Evolutionary conservation across 108 stramenopile genomes (phyloP), one percentile per base, ranked within the genome.

Genomic region (Pseudonitzschia delicatissima): DNA sequence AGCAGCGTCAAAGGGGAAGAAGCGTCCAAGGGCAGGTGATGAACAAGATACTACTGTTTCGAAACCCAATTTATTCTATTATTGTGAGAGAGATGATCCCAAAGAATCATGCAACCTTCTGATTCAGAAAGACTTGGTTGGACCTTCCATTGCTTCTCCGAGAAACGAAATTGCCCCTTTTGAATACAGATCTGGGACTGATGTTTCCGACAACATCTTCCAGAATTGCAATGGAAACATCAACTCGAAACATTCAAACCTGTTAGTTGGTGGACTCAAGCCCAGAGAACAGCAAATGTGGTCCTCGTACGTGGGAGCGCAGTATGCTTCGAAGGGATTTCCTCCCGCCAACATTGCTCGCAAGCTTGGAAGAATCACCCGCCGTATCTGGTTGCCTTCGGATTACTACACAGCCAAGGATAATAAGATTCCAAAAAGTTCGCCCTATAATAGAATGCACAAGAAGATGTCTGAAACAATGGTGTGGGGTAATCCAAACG

Each of bases 341-440:
- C 3, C 31, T 28, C 53, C 53, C 13, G 29, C 26, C 13, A 23
- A 55, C 32, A 12, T 55, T 3, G 9, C 29, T 27, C 53, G 53
- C 1, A 55, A 55, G n/a, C 53, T 55, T 8, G 53, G 53, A 5
- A 55, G 2, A 29, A 55, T 55, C 29, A 55, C 53, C 2, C 29
- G 53, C 4, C 6, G 4, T 28, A 5, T 55, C 11, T 55, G 29
- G 32, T 17, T 55, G 15, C 53, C 53, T 2, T 12, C 26, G 29
- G 21, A 49, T 17, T 8, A n/a, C 21, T 11, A 15, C 0, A 15
- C 40, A 15, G 15, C 15, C 15, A 42, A 42, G 40, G 15, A 42
- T 0, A 42, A 42, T 15, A 42, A 42, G 15, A 15, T 15, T 15
- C 15, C 1, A 42, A 11, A 11, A 0, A 15, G 13, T 0, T 42